Evolutionary conservation across 164 flowering plant genomes (phyloP), one percentile per base, ranked within the genome.

Genomic region (Stephania japonica): DNA sequence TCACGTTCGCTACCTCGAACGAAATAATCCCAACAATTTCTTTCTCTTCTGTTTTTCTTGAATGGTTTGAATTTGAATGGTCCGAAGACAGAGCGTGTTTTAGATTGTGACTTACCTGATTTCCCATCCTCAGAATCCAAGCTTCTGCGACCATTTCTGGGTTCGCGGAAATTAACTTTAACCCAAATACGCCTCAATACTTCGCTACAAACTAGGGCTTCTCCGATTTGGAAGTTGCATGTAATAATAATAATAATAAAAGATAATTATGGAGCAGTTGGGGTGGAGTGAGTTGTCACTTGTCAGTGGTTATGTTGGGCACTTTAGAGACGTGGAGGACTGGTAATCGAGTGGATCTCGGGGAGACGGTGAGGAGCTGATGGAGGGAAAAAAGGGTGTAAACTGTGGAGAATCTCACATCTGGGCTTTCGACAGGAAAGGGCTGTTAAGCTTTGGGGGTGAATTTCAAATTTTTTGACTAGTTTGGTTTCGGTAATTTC

Each of bases 91-190:
- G 82, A 21, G 87, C 89, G 70, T 84, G 82, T 79, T 91, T 91
- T 79, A 93, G 91, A 88, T 93, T 91, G 76, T 81, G 69, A 79
- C 97, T 90, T 27, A 93, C 97, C 83, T 95, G 97, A 79, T 86
- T 90, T 18, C 97, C 91, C 91, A 94, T 85, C 78, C 85, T 88
- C 65, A 88, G 71, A 63, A 89, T 82, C 98, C 98, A 94, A 84
- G 90, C 79, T 76, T 92, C 97, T 18, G 95, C 93, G 70, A 89
- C 97, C 98, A 94, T 94, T 1, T 59, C 64, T 59, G 24, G 24
- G n/a, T 9, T 18, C 64, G n/a, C 64, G 21, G n/a, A 59, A 59
- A 5, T 59, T 10, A 59, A 59, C 64, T 59, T 24, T 59, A 59
- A 21, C n/a, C 24, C 64, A 19, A 59, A 59, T 4, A n/a, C n/a